These are phyloP conservation scores for Chrysanthemum lavandulifolium DNA, from an alignment of 129 eudicot genomes.

Conservation along the genomic window DNA sequence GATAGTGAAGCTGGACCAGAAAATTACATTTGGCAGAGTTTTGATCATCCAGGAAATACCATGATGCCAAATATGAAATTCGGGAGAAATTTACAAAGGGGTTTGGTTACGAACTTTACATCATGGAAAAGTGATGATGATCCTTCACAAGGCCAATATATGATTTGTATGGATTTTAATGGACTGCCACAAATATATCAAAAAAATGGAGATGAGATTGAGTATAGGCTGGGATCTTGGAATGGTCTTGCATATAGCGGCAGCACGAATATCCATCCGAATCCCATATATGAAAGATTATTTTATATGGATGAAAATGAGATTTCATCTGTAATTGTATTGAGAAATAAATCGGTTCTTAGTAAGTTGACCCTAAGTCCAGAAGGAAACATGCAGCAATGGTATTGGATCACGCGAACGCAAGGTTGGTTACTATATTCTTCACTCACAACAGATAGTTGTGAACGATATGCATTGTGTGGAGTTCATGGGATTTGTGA, in stretches of 20 bases:
- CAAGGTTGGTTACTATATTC: background rate
- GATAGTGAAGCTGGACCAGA: background rate
- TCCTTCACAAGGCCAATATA: slow-evolving; percentile 22
- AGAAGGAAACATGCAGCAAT: background rate
- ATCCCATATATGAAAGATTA: background rate
- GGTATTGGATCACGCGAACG: background rate
- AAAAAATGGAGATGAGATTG: background rate
- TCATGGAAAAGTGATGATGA: slow-evolving; percentile 31
- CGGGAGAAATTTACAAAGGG: slow-evolving; percentile 2
- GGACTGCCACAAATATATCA: slow-evolving; percentile 3
- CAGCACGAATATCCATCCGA: background rate
- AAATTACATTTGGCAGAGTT: background rate
- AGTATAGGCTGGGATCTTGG: slow-evolving; percentile 31
- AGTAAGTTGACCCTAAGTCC: background rate
- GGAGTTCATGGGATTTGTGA: slow-evolving; percentile 20
- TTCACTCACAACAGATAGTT: background rate
- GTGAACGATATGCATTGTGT: slow-evolving; percentile 13
- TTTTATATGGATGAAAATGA: slow-evolving; percentile 17
- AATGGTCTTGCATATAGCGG: slow-evolving; percentile 32
- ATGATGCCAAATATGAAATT: slow-evolving; percentile 10
- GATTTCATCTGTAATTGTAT: background rate
- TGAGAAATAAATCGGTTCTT: background rate
- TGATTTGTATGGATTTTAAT: slow-evolving; percentile 3
- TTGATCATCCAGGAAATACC: slow-evolving; percentile 7
- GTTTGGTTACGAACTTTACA: background rate